Conservation (phyloP, 805 yeast genomes). For the Candida fluviatilis region DNA sequence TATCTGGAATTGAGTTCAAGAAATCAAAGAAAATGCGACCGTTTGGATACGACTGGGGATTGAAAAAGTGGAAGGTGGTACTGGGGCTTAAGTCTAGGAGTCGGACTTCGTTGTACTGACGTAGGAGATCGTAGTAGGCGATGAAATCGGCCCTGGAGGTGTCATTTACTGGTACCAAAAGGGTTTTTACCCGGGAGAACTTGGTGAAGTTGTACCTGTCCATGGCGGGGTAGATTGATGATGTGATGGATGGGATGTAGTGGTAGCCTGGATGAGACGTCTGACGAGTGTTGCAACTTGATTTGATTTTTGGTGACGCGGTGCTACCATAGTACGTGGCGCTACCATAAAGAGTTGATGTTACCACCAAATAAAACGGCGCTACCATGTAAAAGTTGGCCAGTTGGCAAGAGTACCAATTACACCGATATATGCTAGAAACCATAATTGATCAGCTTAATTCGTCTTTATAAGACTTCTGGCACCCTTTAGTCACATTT, state of each 20-base stretch:
- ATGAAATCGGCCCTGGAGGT: conserved; percentile 41
- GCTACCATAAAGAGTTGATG: too few species aligned
- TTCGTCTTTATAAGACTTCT: too few species aligned
- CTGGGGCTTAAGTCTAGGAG: conserved; percentile 73
- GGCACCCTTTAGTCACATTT: too few species aligned
- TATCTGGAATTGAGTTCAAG: conserved; percentile 41
- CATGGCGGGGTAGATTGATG: neutral
- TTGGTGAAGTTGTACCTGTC: conserved; percentile 49
- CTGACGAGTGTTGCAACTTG: too few species aligned
- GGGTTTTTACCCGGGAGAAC: conserved; percentile 63
- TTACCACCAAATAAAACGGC: too few species aligned
- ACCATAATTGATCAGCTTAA: too few species aligned
- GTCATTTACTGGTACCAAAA: conserved; percentile 64
- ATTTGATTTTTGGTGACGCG: too few species aligned
- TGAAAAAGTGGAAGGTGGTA: conserved; percentile 46
- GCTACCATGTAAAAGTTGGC: too few species aligned
- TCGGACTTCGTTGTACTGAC: conserved; percentile 56
- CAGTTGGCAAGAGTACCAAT: too few species aligned
- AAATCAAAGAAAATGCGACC: conserved; percentile 69
- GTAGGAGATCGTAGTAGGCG: conserved; percentile 40
- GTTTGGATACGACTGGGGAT: conserved; percentile 80
- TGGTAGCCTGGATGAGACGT: too few species aligned
- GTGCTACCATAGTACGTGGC: too few species aligned
- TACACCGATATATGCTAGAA: too few species aligned
- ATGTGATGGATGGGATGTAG: neutral